Conservation (phyloP, 805 yeast genomes). For the Starmerella tilneyi region DNA sequence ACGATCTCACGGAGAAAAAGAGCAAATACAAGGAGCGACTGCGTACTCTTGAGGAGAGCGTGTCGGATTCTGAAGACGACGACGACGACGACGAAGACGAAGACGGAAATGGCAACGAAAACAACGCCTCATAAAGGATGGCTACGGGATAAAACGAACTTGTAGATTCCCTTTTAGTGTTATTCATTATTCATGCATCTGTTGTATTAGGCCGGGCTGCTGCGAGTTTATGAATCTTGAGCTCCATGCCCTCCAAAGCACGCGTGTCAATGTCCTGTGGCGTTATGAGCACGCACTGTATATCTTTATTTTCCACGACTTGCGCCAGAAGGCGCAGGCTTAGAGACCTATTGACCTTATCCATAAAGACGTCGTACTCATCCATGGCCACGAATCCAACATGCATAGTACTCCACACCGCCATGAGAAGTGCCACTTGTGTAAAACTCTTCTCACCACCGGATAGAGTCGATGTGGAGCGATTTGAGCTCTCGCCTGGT, state of each 20-base stretch:
- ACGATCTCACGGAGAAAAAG: constrained; percentile 64
- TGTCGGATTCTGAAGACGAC: constrained; percentile 62
- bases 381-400: constrained; percentile 82
- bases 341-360: constrained; percentile 72
- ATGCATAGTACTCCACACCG: constrained; percentile 90
- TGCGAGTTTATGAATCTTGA: constrained; percentile 6
- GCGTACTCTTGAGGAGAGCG: constrained; percentile 45
- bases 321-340: constrained; percentile 65
- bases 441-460: constrained; percentile 97
- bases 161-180: no score
- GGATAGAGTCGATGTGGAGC: constrained; percentile 73
- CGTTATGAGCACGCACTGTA: constrained; percentile 86
- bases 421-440: constrained; percentile 73
- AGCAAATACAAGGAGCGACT: constrained; percentile 46
- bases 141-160: no score
- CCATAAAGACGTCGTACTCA: constrained; percentile 96
- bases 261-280: constrained; percentile 67
- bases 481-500: constrained; percentile 33
- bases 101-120: background rate
- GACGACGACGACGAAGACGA: constrained; percentile 53
- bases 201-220: constrained; percentile 17
- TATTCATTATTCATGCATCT: no score
- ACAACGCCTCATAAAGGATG: background rate
- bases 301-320: constrained; percentile 52
- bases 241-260: background rate